Percentiles rank a stretch among this genome's conserved stretches.
phyloP scores from a whole-genome alignment of 495 filamentous ascomycete species.

The Penicillium bovifimosum region DNA sequence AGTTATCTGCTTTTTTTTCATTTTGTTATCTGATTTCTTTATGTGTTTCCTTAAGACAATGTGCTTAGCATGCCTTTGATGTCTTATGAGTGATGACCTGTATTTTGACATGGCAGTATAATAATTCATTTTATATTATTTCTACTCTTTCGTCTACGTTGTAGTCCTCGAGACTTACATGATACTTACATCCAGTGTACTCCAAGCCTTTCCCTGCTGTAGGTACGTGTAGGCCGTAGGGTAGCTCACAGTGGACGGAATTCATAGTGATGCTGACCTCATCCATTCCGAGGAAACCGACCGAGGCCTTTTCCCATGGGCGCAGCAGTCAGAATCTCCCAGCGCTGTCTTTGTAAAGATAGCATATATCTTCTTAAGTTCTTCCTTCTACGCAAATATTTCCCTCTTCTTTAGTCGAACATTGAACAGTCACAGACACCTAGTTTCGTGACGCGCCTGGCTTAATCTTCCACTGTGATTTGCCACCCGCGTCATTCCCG shows the following conservation, averaged over 20 bases:
- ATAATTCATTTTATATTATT: slow-evolving; percentile 16
- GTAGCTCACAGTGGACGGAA: no score
- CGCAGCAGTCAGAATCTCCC: background rate
- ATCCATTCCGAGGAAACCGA: background rate
- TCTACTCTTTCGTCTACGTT: background rate
- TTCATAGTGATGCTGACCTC: slow-evolving; percentile 1
- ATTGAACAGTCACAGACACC: background rate
- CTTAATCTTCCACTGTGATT: slow-evolving; percentile 17
- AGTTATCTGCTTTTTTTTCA: slow-evolving; percentile 17
- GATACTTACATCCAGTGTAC: no score
- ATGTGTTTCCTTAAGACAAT: slow-evolving; percentile 15
- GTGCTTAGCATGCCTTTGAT: slow-evolving; percentile 26
- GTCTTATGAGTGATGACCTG: slow-evolving; percentile 29
- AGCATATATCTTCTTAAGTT: no score
- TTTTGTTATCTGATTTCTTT: slow-evolving; percentile 13
- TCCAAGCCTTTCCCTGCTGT: no score
- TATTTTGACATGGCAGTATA: slow-evolving; percentile 25
- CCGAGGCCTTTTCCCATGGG: background rate
- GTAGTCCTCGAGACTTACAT: background rate
- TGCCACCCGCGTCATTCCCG: slow-evolving; percentile 26
- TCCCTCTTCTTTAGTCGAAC: background rate
- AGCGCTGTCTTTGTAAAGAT: background rate
- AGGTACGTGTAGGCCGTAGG: no score
- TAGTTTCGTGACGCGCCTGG: background rate
- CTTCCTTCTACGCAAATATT: background rate